Base-by-base conservation (phyloP, 2,329 filamentous ascomycete species). In the Hypoxylon sp. region DNA sequence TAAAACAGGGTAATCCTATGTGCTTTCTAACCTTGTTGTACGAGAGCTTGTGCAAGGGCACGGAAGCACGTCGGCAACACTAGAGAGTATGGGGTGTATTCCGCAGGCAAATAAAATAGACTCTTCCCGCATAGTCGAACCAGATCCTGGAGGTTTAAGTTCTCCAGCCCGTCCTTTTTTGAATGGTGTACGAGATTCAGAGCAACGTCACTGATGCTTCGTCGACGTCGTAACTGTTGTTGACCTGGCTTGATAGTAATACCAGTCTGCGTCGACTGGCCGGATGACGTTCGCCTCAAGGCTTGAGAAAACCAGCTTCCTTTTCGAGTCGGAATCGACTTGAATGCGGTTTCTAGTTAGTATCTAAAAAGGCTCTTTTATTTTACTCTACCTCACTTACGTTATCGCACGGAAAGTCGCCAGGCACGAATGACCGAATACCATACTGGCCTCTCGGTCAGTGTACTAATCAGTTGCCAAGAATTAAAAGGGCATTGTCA, bases 21-120 rank as follows among this genome's bases (percentile, higher is more conserved):
- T n/a, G n/a, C 14, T 16, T n/a, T 61, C 80, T 72, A 72, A 87
- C 86, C 85, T 74, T 90, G 78, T 49, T 89, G 85, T 2, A 87
- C 80, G 8, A 91, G 81, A 73, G 87, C 84, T 67, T 90, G 86
- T n/a, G 85, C 87, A 7, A 86, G 88, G 8, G 89, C 89, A 45
- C 89, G 86, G 50, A 91, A 81, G 68, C 89, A 90, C 3, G 89
- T 90, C 7, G 89, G 89, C 28, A 91, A 77, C 16, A 85, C 78
- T 24, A 91, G 77, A 22, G 84, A 83, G 16, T 83, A 81, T 0
- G 87, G 83, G 2, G 87, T 80, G 70, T 89, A 86, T 55, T 88
- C 87, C 2, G 80, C 69, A 0, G 88, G 88, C 7, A 91, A 78
- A 70, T 88, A 86, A 49, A 91, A 77, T 28, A 85, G 77, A 72